Evolutionary conservation across 1,284 basidiomycete species (phyloP), one percentile per base, ranked within the genome.

Genomic region (Sporisorium iseilematis-ciliati): DNA sequence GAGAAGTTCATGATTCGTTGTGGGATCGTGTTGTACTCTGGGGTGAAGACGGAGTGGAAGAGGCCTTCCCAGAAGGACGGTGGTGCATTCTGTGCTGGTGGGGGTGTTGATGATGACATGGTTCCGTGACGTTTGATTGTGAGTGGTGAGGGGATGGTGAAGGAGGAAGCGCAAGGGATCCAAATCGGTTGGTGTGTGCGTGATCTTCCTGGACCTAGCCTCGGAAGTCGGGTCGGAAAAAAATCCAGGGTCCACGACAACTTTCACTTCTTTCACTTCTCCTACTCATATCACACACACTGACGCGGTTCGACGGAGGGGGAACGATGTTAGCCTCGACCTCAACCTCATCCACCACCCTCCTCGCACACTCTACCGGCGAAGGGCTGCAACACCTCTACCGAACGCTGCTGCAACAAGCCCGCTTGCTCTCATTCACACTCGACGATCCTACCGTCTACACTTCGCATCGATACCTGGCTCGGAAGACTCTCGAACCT

Each of bases 1-100:
- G 83, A 82, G 40, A 72, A 72, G 62, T 84, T 82, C 86, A 86
- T 87, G 48, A 81, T 60, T 3, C 60, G 51, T 42, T 80, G 78
- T 54, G 78, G 77, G 1, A 79, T 56, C 1, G 80, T 72, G 68
- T 82, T 84, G 52, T 79, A 75, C 29, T 78, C 83, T 14, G 80
- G 82, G 6, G 81, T 71, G 33, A 82, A 82, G 48, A 83, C 62
- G 38, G 75, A 78, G 65, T 79, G 60, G 53, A 82, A 71, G 25
- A 83, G 64, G 31, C 51, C 62, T 16, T 81, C 67, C 53, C 60
- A 74, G 33, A 70, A 54, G 1, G 33, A 33, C 11, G 40, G n/a
- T 12, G 26, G n/a, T 5, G 29, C 31, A n/a, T 53, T 14, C 12
- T 16, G 45, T 1, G 25, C n/a, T n/a, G n/a, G 31, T 10, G 56